phyloP scores from a whole-genome alignment of 140 eudicot species.

The Senecio squalidus region DNA sequence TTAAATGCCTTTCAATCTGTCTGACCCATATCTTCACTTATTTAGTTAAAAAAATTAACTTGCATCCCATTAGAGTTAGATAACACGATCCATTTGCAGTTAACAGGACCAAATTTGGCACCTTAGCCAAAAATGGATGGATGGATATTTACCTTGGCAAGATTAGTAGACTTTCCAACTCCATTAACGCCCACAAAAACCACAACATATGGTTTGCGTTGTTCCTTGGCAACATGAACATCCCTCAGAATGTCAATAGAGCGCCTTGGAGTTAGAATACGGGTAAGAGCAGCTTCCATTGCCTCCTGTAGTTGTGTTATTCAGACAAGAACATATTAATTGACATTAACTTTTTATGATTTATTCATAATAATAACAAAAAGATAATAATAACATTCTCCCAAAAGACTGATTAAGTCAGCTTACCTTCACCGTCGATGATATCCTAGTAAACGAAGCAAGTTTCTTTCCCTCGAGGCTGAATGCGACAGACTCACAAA shows the following conservation, averaged over 20 bases:
- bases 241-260: conserved; percentile 95
- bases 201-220: conserved; percentile 90
- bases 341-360: not conserved
- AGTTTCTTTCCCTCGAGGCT: conserved; percentile 92
- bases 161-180: conserved; percentile 98
- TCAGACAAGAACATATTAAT: conserved; percentile 5
- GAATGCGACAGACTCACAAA: conserved; percentile 92
- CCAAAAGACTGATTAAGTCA: not conserved
- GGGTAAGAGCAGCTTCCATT: conserved; percentile 98
- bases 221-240: conserved; percentile 96
- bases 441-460: conserved; percentile 90
- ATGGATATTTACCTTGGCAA: conserved; percentile 64
- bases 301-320: conserved; percentile 57
- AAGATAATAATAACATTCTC: not conserved
- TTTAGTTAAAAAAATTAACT: too few relatives aligned
- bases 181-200: conserved; percentile 99
- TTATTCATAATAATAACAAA: not conserved
- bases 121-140: not conserved
- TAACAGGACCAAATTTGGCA: not conserved
- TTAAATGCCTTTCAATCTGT: too few relatives aligned
- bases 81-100: not conserved
- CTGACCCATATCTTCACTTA: too few relatives aligned
- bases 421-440: conserved; percentile 87
- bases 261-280: conserved; percentile 89
- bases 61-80: not conserved